Evolutionary conservation across 1,284 basidiomycete genomes (phyloP).

Genomic region (Fomitopsis palustris): DNA sequence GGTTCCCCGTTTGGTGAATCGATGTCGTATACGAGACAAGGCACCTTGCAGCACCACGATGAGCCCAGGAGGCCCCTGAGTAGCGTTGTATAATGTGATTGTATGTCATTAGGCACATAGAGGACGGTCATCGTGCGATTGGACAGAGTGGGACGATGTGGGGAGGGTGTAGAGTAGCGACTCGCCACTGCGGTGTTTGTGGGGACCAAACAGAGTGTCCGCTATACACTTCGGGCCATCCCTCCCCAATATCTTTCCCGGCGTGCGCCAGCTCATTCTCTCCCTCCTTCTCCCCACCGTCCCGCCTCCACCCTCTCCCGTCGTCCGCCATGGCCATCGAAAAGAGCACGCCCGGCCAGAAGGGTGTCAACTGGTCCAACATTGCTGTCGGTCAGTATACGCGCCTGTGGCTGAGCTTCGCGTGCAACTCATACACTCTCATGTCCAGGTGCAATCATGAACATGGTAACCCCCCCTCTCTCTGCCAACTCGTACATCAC

Average conservation of each 20-base stretch:
- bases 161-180: background rate
- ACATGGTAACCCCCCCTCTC: slow-evolving; percentile 62
- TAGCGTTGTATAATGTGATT: too few relatives aligned
- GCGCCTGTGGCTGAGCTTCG: slow-evolving; percentile 19
- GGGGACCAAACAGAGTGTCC: slow-evolving; percentile 19
- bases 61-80: background rate
- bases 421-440: slow-evolving; percentile 16
- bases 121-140: slow-evolving; percentile 3
- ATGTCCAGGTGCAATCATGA: slow-evolving; percentile 86
- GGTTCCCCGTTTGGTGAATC: background rate
- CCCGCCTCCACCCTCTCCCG: slow-evolving; percentile 15
- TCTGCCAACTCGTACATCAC: background rate
- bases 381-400: slow-evolving; percentile 86
- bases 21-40: background rate
- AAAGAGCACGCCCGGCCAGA: slow-evolving; percentile 78
- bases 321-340: slow-evolving; percentile 64
- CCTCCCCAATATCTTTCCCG: slow-evolving; percentile 20
- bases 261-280: slow-evolving; percentile 16
- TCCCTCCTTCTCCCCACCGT: slow-evolving; percentile 17
- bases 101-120: background rate
- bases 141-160: slow-evolving; percentile 6
- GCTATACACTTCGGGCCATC: slow-evolving; percentile 11
- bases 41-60: too few relatives aligned
- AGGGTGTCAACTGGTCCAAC: slow-evolving; percentile 97
- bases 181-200: slow-evolving; percentile 16